phyloP scores from a whole-genome alignment of 1,284 basidiomycete genomes.

The Flammula alnicola region DNA sequence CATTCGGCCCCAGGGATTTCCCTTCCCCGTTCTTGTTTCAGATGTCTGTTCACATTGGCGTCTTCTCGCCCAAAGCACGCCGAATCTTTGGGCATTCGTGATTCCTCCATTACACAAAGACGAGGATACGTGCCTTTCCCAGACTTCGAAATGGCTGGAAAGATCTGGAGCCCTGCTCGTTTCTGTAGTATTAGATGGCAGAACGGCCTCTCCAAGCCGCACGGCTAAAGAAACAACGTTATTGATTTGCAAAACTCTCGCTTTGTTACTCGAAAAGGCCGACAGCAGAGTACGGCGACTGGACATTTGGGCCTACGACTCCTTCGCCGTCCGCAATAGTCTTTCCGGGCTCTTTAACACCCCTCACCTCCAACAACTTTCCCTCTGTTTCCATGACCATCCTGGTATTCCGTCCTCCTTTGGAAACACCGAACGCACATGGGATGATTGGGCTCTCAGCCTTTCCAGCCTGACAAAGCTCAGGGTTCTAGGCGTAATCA shows the following conservation, averaged over 20 bases:
- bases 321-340: neutral
- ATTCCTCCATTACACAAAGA: constrained; percentile 16
- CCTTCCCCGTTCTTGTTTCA: constrained; percentile 23
- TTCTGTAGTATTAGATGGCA: constrained; percentile 21
- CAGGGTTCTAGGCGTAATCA: constrained; percentile 7
- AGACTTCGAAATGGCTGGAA: constrained; percentile 20
- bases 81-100: constrained; percentile 23
- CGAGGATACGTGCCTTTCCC: constrained; percentile 4
- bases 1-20: constrained; percentile 2
- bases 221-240: neutral
- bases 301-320: constrained; percentile 2
- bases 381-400: constrained; percentile 1
- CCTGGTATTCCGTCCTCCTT: neutral
- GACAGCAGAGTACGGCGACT: constrained; percentile 8
- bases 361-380: constrained; percentile 16
- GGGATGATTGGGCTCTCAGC: neutral
- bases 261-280: neutral
- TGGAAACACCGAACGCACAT: neutral
- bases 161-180: constrained; percentile 18
- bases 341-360: constrained; percentile 5
- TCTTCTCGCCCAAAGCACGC: constrained; percentile 16
- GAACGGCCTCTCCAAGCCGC: neutral
- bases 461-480: constrained; percentile 14
- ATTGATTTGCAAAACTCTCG: neutral
- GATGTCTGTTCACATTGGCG: constrained; percentile 20